Evolutionary conservation across 2,329 filamentous ascomycete species (phyloP), one percentile per base, ranked within the genome.

Genomic region (Neophaeococcomyces aloes): DNA sequence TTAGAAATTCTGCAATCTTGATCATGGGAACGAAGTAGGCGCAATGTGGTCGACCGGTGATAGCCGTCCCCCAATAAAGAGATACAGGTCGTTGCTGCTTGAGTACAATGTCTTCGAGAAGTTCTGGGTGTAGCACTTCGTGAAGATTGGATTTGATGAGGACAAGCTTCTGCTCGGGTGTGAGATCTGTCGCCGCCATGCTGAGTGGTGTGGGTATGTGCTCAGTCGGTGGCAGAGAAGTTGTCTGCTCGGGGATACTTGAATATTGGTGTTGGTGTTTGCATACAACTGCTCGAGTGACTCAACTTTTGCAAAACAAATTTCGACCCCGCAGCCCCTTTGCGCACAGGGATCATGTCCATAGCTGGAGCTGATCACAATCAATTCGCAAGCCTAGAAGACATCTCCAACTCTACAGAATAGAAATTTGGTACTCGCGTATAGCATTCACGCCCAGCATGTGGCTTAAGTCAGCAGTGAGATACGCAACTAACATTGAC

Each of bases 21-120:
- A 94, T 77, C 55, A 83, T 81, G 4, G 87, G 81, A 7, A 91
- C 83, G 51, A 94, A 85, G 72, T 94, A 94, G 54, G 86, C 88
- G 61, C 79, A 84, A 64, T 95, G 88, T 43, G 87, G 87, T 48
- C 81, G 75, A n/a, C 86, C 86, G 0, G 86, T 93, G 13, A 86
- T 86, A 14, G 85, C 84, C 30, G 83, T 89, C 32, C 78, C 84
- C 86, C 85, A 93, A 77, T 94, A 94, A 62, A 93, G 78, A 61
- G 79, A 82, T 40, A 85, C 74, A 42, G 79, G 76, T 36, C 81
- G 74, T 42, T 85, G 80, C 60, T 84, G 73, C 49, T 78, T 78
- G 41, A 47, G 37, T n/a, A 53, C 44, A 19, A 52, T 42, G 38
- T 50, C 34, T 40, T 55, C 54, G 21, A 56, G 44, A 21, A 53